Base-by-base conservation (phyloP, 768 basidiomycete species). In the Galerina marginata region DNA sequence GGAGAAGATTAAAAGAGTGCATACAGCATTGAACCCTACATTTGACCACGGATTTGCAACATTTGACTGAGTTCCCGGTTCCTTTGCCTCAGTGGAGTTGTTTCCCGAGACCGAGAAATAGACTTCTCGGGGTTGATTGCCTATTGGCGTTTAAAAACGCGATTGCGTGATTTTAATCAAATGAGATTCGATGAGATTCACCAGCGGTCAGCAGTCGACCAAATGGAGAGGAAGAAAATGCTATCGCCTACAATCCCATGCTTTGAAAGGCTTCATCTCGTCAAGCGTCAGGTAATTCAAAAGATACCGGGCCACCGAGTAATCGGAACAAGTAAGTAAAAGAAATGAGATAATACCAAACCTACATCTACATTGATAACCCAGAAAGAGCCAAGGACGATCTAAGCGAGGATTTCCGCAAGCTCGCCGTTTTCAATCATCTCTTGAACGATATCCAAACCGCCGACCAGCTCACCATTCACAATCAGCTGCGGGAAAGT, bases 381-480 rank as follows among this genome's bases (percentile, higher is more conserved):
- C 33, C 37, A 26, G 46, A 60, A 42, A 55, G 4, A 51, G 29
- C 40, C 49, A 33, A 56, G 16, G 29, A 39, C 40, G 14, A 16
- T 54, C 58, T 59, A 73, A 36, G 65, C 72, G 20, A 80, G 50
- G 15, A 74, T 58, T 50, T 91, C 86, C 54, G 79, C 72, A 59
- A 96, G 83, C 75, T 97, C 95, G 20, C 90, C 93, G 59, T 70
- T 88, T 36, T 89, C 85, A 12, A 84, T 85, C 91, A 96, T 91
- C 77, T 98, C 96, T 72, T 87, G 85, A 23, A 96, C 85, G 53
- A 99, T 89, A 71, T 99, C 96, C 53, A 99, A 75, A 4, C 96
- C 96, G n/a, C 96, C 96, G 14, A 97, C 88, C 15, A 99, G 82
- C 72, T 98, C 94, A 20, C 97, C 96, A 2, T 92, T 86, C 52